Evolutionary conservation across 164 flowering plant species (phyloP), one percentile per base, ranked within the genome.

Genomic region (Piper longum): DNA sequence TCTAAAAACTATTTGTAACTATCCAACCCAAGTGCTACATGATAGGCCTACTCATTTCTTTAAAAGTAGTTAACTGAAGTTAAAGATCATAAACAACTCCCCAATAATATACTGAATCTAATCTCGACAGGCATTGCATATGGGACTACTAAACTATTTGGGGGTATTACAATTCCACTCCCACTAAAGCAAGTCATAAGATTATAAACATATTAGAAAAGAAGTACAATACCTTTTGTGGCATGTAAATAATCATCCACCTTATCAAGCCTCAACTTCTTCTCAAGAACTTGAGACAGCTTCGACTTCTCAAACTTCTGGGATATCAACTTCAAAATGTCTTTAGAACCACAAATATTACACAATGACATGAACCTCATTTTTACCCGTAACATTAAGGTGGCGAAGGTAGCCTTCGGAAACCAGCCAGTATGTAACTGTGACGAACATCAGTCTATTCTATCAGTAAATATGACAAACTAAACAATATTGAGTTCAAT

Each of bases 351-450:
- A 16, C 65, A 18, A 61, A 74, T 69, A 13, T 95, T 89, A 71
- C 66, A 86, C 58, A 85, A 64, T 42, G 91, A 83, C 41, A 89
- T 67, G 69, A 86, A 85, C 70, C 87, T 87, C 74, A 82, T 72
- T 57, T 71, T 72, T 56, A 89, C 76, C 62, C 87, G 73, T 16
- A 69, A 64, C 71, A 80, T 78, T 74, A 92, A 74, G 74, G 63
- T 73, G 54, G 77, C 77, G 45, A 80, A 70, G 61, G 67, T 57
- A 59, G 42, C 65, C 4, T 70, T 62, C 44, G 96, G 64, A 72
- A 89, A 86, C 96, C 98, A 92, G 63, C 98, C 96, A 63, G 95
- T 77, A 57, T 67, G 74, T 64, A 56, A 67, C 96, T 89, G 14
- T 14, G 14, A 48, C 52, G 78, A 70, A 73, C 63, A 66, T 41